These are phyloP conservation scores for Globisporangium apiculatum DNA, from an alignment of 352 stramenopile genomes.

Conservation along the genomic window DNA sequence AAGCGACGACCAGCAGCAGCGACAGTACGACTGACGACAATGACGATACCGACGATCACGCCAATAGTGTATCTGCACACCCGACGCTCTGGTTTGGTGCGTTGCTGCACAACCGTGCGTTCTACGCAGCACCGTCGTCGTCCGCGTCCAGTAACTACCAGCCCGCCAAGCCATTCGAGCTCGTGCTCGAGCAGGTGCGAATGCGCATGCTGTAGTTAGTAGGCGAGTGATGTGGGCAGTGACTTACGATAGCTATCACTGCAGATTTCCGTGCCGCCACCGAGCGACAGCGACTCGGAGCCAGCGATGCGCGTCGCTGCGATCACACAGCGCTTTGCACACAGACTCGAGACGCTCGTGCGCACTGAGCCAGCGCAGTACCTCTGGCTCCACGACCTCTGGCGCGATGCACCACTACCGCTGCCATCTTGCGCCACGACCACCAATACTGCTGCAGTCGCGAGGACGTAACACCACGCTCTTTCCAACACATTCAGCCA, in stretches of 20 bases:
- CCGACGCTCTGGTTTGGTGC: conserved; percentile 35
- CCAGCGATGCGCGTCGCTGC: background rate
- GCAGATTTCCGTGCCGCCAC: background rate
- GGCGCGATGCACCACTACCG: conserved; percentile 14
- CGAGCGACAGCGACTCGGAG: too few relatives aligned
- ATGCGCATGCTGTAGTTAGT: background rate
- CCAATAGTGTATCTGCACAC: too few relatives aligned
- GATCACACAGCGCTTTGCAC: conserved; percentile 35
- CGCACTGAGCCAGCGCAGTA: conserved; percentile 32
- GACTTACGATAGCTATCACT: background rate
- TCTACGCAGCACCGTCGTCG: conserved; percentile 9
- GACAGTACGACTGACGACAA: background rate
- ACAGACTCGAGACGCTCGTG: conserved; percentile 26
- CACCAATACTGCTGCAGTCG: background rate
- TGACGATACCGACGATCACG: background rate
- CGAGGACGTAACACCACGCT: too few relatives aligned
- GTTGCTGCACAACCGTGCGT: conserved; percentile 31
- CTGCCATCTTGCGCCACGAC: background rate
- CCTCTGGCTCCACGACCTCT: conserved; percentile 52
- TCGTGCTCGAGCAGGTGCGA: conserved; percentile 26
- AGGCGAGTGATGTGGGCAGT: too few relatives aligned
- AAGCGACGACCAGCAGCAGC: background rate
- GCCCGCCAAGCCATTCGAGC: conserved; percentile 29
- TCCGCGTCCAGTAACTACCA: background rate
- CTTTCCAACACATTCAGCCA: too few relatives aligned